phyloP scores from a whole-genome alignment of 2,329 filamentous ascomycete genomes.

The Elsinoe necatrix region DNA sequence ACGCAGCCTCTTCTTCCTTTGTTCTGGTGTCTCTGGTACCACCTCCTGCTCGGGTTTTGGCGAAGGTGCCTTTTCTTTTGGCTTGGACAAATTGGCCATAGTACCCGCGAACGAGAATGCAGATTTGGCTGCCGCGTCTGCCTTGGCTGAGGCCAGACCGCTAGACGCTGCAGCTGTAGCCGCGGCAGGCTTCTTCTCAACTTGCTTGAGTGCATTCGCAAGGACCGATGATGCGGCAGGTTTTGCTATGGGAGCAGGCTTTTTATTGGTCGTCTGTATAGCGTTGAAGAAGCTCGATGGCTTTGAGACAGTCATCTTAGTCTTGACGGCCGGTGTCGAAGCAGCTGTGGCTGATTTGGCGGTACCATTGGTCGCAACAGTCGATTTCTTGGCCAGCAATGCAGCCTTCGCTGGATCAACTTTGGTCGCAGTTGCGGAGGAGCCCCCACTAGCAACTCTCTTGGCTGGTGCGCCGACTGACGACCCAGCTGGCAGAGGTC shows the following conservation, averaged over 20 bases:
- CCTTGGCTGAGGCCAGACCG: not conserved
- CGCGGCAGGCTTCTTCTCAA: slow-evolving; percentile 19
- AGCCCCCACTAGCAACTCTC: slow-evolving; percentile 24
- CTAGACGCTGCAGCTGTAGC: slow-evolving; percentile 15
- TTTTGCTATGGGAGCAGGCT: slow-evolving; percentile 27
- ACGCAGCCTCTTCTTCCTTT: slow-evolving; percentile 58
- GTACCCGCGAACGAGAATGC: slow-evolving; percentile 33
- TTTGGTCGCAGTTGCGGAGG: slow-evolving; percentile 11
- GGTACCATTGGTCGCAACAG: slow-evolving; percentile 23
- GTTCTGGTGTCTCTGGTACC: slow-evolving; percentile 56
- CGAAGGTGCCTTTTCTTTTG: slow-evolving; percentile 46
- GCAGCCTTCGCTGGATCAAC: slow-evolving; percentile 15
- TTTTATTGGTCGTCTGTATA: slow-evolving; percentile 40
- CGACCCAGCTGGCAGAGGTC: slow-evolving; percentile 20
- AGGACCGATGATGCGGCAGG: slow-evolving; percentile 18
- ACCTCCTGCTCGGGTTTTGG: slow-evolving; percentile 39
- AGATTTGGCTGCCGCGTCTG: slow-evolving; percentile 22
- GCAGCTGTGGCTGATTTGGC: slow-evolving; percentile 18
- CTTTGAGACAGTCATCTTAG: slow-evolving; percentile 35
- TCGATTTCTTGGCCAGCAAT: slow-evolving; percentile 18
- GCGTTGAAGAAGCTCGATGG: slow-evolving; percentile 39
- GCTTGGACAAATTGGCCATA: slow-evolving; percentile 40
- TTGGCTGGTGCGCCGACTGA: slow-evolving; percentile 25
- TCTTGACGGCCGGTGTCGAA: slow-evolving; percentile 24
- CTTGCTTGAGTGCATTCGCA: slow-evolving; percentile 15